phyloP scores from a whole-genome alignment of 331 rosid genomes.

The Spiraea crenata region DNA sequence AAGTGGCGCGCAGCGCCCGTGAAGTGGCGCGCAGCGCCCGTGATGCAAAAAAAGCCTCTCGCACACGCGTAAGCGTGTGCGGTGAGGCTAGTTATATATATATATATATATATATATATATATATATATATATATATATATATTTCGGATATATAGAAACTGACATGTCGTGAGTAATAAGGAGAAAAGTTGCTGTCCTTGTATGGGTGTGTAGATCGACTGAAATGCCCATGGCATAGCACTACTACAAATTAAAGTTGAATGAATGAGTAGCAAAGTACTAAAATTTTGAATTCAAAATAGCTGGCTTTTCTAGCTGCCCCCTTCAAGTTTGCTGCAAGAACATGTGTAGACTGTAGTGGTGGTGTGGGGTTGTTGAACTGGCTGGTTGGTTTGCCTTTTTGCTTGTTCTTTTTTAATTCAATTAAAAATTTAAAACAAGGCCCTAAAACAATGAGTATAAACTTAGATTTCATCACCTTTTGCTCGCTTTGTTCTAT shows the following conservation, averaged over 20 bases:
- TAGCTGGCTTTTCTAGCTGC: background rate
- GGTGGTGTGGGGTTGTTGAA: background rate
- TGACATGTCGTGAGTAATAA: no score
- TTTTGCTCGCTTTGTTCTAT: background rate
- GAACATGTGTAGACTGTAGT: background rate
- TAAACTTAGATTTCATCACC: background rate
- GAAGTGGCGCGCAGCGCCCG: no score
- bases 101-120: no score
- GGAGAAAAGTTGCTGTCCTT: no score
- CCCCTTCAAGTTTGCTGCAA: background rate
- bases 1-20: no score
- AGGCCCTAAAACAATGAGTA: no score
- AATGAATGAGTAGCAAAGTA: background rate
- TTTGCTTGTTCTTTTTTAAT: background rate
- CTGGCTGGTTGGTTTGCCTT: conserved; percentile 4
- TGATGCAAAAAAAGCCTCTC: no score
- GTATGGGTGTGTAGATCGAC: no score
- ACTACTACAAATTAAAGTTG: conserved; percentile 4
- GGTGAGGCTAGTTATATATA: no score
- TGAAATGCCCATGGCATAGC: background rate
- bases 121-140: no score
- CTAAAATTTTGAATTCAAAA: conserved; percentile 13
- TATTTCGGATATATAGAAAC: no score
- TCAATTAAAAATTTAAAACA: background rate
- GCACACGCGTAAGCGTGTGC: no score